Conservation (phyloP, 106 monocot genomes). For the Phalaenopsis equestris region DNA sequence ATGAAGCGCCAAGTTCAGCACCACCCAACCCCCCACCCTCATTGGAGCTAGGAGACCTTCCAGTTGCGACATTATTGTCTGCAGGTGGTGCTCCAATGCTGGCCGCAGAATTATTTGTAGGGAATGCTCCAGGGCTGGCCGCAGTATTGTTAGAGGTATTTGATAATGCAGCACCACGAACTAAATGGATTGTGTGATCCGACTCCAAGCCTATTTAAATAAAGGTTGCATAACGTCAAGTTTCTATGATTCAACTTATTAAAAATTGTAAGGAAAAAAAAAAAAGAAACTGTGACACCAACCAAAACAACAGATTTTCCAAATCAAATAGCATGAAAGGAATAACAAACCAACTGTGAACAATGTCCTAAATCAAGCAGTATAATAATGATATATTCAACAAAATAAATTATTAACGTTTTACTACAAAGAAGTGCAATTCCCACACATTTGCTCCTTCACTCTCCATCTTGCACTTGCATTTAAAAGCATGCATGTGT, state of each 20-base stretch:
- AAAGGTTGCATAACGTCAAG: neutral
- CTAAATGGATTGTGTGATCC: conserved; percentile 85
- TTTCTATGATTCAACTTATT: neutral
- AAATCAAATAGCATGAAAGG: too few relatives aligned
- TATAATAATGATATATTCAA: too few relatives aligned
- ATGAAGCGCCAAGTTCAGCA: conserved; percentile 29
- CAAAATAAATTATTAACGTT: too few relatives aligned
- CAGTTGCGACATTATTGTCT: conserved; percentile 4
- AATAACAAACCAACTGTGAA: too few relatives aligned
- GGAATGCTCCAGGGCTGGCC: conserved; percentile 22
- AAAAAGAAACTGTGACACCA: too few relatives aligned
- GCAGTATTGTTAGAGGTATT: conserved; percentile 19
- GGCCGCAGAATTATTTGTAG: conserved; percentile 16
- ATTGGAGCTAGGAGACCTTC: conserved; percentile 13
- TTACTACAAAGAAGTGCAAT: too few relatives aligned
- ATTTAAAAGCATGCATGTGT: too few relatives aligned
- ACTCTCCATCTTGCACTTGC: too few relatives aligned
- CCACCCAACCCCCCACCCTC: conserved; percentile 23
- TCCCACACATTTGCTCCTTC: too few relatives aligned
- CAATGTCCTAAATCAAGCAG: too few relatives aligned
- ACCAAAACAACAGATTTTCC: too few relatives aligned
- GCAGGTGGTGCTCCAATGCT: conserved; percentile 20
- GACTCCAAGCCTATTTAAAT: conserved; percentile 57
- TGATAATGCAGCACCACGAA: conserved; percentile 59
- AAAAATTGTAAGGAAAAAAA: too few relatives aligned